phyloP scores from a whole-genome alignment of 305 asterid species.

The Fraxinus nigra region DNA sequence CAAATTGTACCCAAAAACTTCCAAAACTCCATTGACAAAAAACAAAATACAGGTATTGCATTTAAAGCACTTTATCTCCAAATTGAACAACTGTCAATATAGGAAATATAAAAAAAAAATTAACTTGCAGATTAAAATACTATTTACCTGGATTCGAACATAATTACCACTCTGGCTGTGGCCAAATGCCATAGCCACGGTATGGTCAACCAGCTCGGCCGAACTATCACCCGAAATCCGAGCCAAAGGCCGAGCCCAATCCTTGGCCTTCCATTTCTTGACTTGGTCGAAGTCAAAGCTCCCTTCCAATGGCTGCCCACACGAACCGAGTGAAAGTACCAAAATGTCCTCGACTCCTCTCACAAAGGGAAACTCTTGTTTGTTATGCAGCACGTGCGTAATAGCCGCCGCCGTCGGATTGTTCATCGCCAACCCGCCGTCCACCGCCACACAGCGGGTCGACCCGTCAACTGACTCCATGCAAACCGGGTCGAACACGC shows the following conservation, averaged over 20 bases:
- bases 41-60: background rate
- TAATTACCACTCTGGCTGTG: slow-evolving; percentile 68
- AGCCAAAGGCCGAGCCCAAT: slow-evolving; percentile 50
- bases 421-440: slow-evolving; percentile 4
- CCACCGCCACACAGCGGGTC: slow-evolving; percentile 43
- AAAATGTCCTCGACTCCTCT: slow-evolving; percentile 67
- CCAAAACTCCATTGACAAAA: background rate
- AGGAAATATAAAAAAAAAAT: background rate
- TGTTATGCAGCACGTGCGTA: slow-evolving; percentile 46
- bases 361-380: slow-evolving; percentile 79
- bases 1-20: slow-evolving; percentile 28
- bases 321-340: slow-evolving; percentile 10
- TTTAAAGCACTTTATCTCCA: background rate
- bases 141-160: slow-evolving; percentile 82
- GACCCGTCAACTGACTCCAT: slow-evolving; percentile 73
- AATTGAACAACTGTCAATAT: background rate
- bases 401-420: slow-evolving; percentile 28
- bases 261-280: slow-evolving; percentile 14
- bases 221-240: slow-evolving; percentile 85
- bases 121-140: background rate
- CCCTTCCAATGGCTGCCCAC: slow-evolving; percentile 6
- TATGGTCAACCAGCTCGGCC: slow-evolving; percentile 89
- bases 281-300: slow-evolving; percentile 8
- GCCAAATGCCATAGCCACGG: slow-evolving; percentile 95
- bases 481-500: slow-evolving; percentile 68